A percentile compares a stretch with the other conserved stretches of the same genome.
Evolutionary conservation across 1,284 basidiomycete genomes (phyloP).

Genomic region (Rhizopogon hawkerae): DNA sequence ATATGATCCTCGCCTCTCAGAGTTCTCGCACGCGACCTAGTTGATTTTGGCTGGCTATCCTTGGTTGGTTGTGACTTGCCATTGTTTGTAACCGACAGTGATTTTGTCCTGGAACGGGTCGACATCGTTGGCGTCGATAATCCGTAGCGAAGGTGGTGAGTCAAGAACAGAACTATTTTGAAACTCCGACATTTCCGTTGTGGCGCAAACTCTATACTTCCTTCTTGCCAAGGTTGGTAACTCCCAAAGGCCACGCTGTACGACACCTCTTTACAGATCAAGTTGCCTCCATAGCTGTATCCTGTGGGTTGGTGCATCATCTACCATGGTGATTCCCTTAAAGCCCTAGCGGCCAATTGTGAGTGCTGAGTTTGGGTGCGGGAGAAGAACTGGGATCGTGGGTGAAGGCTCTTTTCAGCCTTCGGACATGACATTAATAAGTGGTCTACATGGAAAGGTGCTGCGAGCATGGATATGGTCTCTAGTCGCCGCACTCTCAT

Average conservation of each 20-base stretch:
- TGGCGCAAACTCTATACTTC: conserved; percentile 15
- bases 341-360: no score
- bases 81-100: conserved; percentile 7
- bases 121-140: conserved; percentile 29
- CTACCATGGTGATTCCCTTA: no score
- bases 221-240: no score
- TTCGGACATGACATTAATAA: not conserved
- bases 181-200: conserved; percentile 25
- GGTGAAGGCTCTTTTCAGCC: not conserved
- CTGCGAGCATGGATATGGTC: not conserved
- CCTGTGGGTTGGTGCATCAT: not conserved
- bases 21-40: conserved; percentile 16
- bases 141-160: conserved; percentile 6
- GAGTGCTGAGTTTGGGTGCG: no score
- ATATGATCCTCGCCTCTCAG: conserved; percentile 11
- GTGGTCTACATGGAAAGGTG: not conserved
- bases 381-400: no score
- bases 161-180: conserved; percentile 22
- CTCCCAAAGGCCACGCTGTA: no score
- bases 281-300: no score
- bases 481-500: not conserved
- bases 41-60: conserved; percentile 1
- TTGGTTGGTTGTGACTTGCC: not conserved
- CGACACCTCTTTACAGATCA: no score
- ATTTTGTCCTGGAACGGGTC: conserved; percentile 36